Percentiles rank a stretch among this genome's conserved stretches.
phyloP scores from a whole-genome alignment of 441 rosid genomes.

The Arabidopsis hybrid region DNA sequence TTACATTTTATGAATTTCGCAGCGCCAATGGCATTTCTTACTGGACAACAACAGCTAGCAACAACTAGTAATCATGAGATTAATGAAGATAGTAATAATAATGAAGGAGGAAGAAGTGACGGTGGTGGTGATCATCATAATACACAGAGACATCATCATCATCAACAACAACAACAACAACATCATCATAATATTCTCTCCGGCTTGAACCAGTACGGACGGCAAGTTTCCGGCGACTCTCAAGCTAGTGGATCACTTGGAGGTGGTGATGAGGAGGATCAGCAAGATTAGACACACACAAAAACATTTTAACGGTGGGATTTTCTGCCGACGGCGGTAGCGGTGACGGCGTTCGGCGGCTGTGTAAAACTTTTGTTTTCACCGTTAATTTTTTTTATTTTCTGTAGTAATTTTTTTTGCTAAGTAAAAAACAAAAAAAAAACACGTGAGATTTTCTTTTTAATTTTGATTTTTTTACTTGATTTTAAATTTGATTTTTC shows the following conservation, averaged over 20 bases:
- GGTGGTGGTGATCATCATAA: conserved; percentile 38
- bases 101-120: conserved; percentile 36
- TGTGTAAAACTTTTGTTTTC: conserved; percentile 41
- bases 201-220: conserved; percentile 43
- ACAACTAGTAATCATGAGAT: conserved; percentile 45
- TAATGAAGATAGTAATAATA: conserved; percentile 35
- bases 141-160: conserved; percentile 40
- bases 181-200: conserved; percentile 41
- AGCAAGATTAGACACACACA: conserved; percentile 28
- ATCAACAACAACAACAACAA: conserved; percentile 33
- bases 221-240: conserved; percentile 47
- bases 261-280: conserved; percentile 36
- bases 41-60: conserved; percentile 44
- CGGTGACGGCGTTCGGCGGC: conserved; percentile 34
- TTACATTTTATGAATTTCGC: conserved; percentile 48
- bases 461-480: conserved; percentile 25
- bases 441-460: conserved; percentile 45
- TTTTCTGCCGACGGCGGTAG: neutral
- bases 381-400: conserved; percentile 32
- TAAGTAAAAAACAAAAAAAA: conserved; percentile 33
- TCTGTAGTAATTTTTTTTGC: conserved; percentile 32
- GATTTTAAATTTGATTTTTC: conserved; percentile 34
- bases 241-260: conserved; percentile 46
- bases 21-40: conserved; percentile 47
- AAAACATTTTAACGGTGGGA: conserved; percentile 4